Percentiles rank a stretch among this genome's conserved stretches.
phyloP scores from a whole-genome alignment of 73 alveolate species.

The Paramecium caudatum region DNA sequence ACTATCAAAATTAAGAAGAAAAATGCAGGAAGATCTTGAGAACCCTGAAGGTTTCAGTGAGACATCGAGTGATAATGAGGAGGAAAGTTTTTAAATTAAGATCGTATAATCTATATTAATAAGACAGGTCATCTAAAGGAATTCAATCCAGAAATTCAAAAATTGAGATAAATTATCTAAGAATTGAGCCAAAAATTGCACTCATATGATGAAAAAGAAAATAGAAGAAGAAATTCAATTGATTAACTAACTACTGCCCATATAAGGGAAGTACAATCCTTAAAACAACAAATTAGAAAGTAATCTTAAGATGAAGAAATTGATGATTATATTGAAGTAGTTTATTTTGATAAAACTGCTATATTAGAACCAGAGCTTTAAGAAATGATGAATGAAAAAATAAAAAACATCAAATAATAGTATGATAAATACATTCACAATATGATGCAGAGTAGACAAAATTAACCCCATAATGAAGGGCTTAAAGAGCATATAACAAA shows the following conservation, averaged over 20 bases:
- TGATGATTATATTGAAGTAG: slow-evolving; percentile 26
- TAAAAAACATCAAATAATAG: slow-evolving; percentile 20
- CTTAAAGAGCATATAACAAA: not conserved
- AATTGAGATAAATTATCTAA: not conserved
- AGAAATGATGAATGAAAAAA: slow-evolving; percentile 64
- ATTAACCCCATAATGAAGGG: not conserved
- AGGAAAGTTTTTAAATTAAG: slow-evolving; percentile 61
- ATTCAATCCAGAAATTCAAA: slow-evolving; percentile 49
- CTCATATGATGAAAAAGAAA: not conserved
- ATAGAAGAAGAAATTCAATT: not conserved
- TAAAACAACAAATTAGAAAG: slow-evolving; percentile 2
- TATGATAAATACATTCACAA: slow-evolving; percentile 29
- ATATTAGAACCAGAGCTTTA: slow-evolving; percentile 50
- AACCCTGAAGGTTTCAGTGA: slow-evolving; percentile 51
- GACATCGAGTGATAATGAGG: slow-evolving; percentile 25
- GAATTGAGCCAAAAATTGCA: not conserved
- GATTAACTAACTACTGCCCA: slow-evolving; percentile 43
- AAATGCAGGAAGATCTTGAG: not conserved
- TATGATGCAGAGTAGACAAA: not conserved
- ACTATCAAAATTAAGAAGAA: not conserved
- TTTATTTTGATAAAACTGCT: slow-evolving; percentile 58
- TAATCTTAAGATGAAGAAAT: slow-evolving; percentile 24
- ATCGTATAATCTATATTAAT: slow-evolving; percentile 23
- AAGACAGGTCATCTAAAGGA: slow-evolving; percentile 66
- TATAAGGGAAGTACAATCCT: slow-evolving; percentile 3